phyloP scores from a whole-genome alignment of 805 yeast genomes.

The Ogataea nakhonphanomensis region DNA sequence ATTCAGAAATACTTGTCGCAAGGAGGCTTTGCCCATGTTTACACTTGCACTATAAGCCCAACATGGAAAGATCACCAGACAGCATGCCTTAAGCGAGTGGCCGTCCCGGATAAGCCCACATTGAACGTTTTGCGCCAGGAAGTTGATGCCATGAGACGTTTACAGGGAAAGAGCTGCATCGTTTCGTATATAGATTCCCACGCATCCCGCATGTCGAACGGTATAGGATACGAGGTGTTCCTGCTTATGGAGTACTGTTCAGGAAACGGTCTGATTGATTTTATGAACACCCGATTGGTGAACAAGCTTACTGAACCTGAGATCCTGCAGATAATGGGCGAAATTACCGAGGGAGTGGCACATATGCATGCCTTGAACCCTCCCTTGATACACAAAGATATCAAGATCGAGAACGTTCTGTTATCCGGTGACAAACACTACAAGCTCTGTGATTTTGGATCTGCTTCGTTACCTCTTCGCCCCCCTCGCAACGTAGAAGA shows the following conservation, averaged over 20 bases:
- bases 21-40: slow-evolving; percentile 96
- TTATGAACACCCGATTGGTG: slow-evolving; percentile 69
- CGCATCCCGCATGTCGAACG: slow-evolving; percentile 66
- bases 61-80: slow-evolving; percentile 48
- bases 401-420: slow-evolving; percentile 78
- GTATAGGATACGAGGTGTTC: slow-evolving; percentile 69
- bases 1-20: slow-evolving; percentile 72
- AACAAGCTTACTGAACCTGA: slow-evolving; percentile 67
- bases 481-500: slow-evolving; percentile 65
- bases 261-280: slow-evolving; percentile 71
- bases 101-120: slow-evolving; percentile 85
- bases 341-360: slow-evolving; percentile 69
- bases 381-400: slow-evolving; percentile 73
- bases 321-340: slow-evolving; percentile 63
- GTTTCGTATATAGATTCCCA: slow-evolving; percentile 94
- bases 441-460: slow-evolving; percentile 81
- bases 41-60: slow-evolving; percentile 69
- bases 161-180: slow-evolving; percentile 72
- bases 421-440: slow-evolving; percentile 54
- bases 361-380: slow-evolving; percentile 73
- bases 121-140: slow-evolving; percentile 84
- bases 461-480: slow-evolving; percentile 62
- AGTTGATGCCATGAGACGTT: slow-evolving; percentile 93
- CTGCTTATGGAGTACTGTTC: slow-evolving; percentile 78
- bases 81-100: slow-evolving; percentile 92